Evolutionary conservation across 1,284 basidiomycete genomes (phyloP), one percentile per base, ranked within the genome.

Genomic region (Limonomyces culmigenus): DNA sequence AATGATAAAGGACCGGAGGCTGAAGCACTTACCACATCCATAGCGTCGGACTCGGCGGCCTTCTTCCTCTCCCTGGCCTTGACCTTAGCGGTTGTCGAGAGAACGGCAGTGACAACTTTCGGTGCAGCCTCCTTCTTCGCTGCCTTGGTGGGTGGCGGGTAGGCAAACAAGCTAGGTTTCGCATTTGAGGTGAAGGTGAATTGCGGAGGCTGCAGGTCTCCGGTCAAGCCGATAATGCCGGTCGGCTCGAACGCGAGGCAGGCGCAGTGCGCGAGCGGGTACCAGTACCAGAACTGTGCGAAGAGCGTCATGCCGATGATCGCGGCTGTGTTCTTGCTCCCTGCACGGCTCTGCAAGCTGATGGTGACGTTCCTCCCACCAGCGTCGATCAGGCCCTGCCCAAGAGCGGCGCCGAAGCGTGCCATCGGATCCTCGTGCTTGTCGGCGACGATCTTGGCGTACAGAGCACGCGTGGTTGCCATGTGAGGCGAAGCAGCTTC

Each of bases 251-350:
- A 95, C 2, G 89, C 79, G 43, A 97, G 62, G 47, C 79, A 84
- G 13, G 86, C 79, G 46, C 84, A 89, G 50, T 95, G 91, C n/a
- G 89, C 88, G 19, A 96, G 63, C 23, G 92, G 92, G 58, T 91
- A 97, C 92, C 92, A 97, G 54, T 96, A 96, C 92, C 92, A 97
- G 60, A 96, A 96, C 54, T 97, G 92, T 49, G 83, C 87, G 62
- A 97, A 97, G 50, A 97, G 58, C 13, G 81, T 76, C 84, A 96
- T 91, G 19, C 92, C 92, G 29, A 96, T 87, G 42, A 96, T 86
- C 3, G 91, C 87, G 39, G 72, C 84, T 46, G 88, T 91, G 54
- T 95, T 91, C 45, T 69, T 70, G 43, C 80, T 91, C 4, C 92
- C 92, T 4, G 86, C 87, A 42, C 85, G 74, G 48, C 86, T 93